Conservation (phyloP, 176 grass and related monocot genomes). For the bread wheat (Triticum aestivum) region IWGSC_CS_RefSeq_v2.1 NC_057794.1:299496525-299497024, state of each 20-base stretch:
- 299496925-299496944: background rate
- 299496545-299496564: too few relatives aligned
- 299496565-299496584: too few relatives aligned
- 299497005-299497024: background rate
- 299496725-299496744: slow-evolving; percentile 18
- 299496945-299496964: slow-evolving; percentile 22
- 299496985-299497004: background rate
- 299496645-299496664: slow-evolving; percentile 16
- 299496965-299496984: background rate
- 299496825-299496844: slow-evolving; percentile 20
- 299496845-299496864: background rate
- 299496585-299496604: background rate
- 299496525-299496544: too few relatives aligned
- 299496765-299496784: slow-evolving; percentile 12
- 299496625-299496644: slow-evolving; percentile 19
- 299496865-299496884: slow-evolving; percentile 3
- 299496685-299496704: slow-evolving; percentile 4
- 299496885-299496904: slow-evolving; percentile 13
- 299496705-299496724: slow-evolving; percentile 21
- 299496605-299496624: slow-evolving; percentile 12
- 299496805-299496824: background rate
- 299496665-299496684: background rate
- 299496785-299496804: slow-evolving; percentile 12
- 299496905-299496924: background rate
- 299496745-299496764: background rate